Conservation (phyloP, 164 flowering plant species). For the Chloranthus sessilifolius region DNA sequence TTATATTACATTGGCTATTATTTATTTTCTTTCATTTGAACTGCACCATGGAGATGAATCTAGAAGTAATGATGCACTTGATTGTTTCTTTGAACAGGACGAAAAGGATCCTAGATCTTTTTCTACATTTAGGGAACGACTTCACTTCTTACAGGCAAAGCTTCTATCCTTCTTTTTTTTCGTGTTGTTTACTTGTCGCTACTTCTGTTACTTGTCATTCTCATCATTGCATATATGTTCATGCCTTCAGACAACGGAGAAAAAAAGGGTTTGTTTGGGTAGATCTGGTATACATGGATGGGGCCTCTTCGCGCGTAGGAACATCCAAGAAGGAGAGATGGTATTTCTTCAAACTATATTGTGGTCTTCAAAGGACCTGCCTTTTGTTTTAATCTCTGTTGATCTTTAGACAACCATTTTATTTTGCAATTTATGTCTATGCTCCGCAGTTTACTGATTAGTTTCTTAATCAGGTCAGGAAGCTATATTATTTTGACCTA, state of each 20-base stretch:
- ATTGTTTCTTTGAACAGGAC: constrained; percentile 34
- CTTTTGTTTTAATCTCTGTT: no score
- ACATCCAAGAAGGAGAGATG: constrained; percentile 98
- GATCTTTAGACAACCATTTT: no score
- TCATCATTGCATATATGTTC: constrained; percentile 9
- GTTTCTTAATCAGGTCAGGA: no score
- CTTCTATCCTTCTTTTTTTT: background rate
- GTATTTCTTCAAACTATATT: no score
- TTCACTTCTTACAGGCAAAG: constrained; percentile 69
- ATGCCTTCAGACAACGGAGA: constrained; percentile 65
- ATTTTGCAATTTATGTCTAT: no score
- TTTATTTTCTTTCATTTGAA: constrained; percentile 1
- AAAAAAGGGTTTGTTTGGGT: constrained; percentile 80
- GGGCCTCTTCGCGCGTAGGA: constrained; percentile 91
- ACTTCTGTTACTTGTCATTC: constrained; percentile 4
- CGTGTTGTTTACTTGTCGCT: constrained; percentile 4
- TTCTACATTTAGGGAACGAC: constrained; percentile 78
- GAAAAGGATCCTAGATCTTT: constrained; percentile 51
- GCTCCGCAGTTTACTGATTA: no score
- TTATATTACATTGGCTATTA: background rate
- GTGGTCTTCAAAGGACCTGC: no score
- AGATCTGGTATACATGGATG: constrained; percentile 97
- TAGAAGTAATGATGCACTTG: constrained; percentile 1
- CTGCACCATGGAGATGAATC: no score
- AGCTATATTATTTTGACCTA: no score